Evolutionary conservation across 345 rosid genomes (phyloP), one percentile per base, ranked within the genome.

Genomic region (Combretum micranthum): DNA sequence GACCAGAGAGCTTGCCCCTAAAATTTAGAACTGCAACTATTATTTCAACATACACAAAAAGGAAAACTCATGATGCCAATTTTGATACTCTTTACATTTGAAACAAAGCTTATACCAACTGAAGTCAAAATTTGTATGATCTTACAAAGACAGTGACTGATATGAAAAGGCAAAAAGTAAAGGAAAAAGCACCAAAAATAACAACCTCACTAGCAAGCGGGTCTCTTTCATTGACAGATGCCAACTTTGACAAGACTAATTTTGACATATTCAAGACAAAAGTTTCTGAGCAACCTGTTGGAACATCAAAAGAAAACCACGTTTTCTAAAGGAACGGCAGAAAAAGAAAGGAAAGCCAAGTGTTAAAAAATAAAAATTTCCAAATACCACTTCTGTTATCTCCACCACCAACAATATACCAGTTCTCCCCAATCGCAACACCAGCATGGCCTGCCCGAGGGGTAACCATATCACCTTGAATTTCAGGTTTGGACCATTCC

Each of bases 201-300:
- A 52, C 62, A 22, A 93, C 99, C 99, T 93, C 99, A 42, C 99
- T 93, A 62, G 96, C 97, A 57, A 93, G 96, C 4, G 97, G 89
- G 77, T 89, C 86, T 67, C 99, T 83, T 70, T 80, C 81, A 76
- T 69, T 82, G 62, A 85, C 88, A 62, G 70, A 72, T 44, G 87
- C 65, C 76, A 83, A 69, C 26, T 25, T 65, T 42, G 96, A 80
- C 96, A 94, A 89, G 26, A 74, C 85, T 26, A 93, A 78, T 80
- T 89, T 93, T 26, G 94, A 71, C 97, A 93, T 87, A 57, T 82
- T 78, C 60, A 93, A 79, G 71, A 76, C 85, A 72, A 87, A 76
- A 49, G 99, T 93, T 73, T 87, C 97, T 22, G 66, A 69, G 76
- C 96, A 89, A 66, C 94, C 99, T 93, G 79, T 54, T 42, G 45